Percentiles rank a stretch among this genome's conserved stretches.
These are phyloP conservation scores for Mucor circinelloides DNA, from an alignment of 371 early-diverging fungal genomes.

Conservation along the genomic window DNA sequence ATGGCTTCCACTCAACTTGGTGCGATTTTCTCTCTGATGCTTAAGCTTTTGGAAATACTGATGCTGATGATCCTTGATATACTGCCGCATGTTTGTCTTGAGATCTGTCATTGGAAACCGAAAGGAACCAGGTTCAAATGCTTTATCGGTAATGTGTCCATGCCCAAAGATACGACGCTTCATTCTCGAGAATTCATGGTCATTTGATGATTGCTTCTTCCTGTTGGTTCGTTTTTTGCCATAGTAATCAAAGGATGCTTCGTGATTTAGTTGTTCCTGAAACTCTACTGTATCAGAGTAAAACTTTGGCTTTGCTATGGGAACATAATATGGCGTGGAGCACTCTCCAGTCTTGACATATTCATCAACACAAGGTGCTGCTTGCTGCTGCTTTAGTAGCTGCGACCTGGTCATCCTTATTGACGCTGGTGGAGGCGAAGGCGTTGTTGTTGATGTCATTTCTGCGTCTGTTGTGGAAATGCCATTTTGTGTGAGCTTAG, in stretches of 20 bases:
- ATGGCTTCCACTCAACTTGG: too few species aligned
- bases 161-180: slow-evolving; percentile 3
- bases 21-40: neutral
- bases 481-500: neutral
- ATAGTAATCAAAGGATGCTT: neutral
- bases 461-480: neutral
- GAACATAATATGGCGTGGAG: neutral
- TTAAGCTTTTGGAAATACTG: neutral
- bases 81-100: neutral
- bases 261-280: neutral
- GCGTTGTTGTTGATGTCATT: neutral
- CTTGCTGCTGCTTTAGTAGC: neutral
- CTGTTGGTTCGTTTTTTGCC: neutral
- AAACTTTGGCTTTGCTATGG: slow-evolving; percentile 7
- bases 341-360: neutral
- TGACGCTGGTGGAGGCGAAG: neutral
- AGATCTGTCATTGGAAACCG: neutral
- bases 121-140: neutral
- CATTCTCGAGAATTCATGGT: slow-evolving; percentile 15
- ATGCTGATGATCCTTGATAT: neutral
- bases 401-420: neutral
- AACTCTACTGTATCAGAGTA: slow-evolving; percentile 7
- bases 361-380: neutral
- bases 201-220: neutral
- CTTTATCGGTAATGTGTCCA: slow-evolving; percentile 5